Evolutionary conservation across 176 grass and related monocot genomes (phyloP).

Genomic region (Phragmites australis): DNA sequence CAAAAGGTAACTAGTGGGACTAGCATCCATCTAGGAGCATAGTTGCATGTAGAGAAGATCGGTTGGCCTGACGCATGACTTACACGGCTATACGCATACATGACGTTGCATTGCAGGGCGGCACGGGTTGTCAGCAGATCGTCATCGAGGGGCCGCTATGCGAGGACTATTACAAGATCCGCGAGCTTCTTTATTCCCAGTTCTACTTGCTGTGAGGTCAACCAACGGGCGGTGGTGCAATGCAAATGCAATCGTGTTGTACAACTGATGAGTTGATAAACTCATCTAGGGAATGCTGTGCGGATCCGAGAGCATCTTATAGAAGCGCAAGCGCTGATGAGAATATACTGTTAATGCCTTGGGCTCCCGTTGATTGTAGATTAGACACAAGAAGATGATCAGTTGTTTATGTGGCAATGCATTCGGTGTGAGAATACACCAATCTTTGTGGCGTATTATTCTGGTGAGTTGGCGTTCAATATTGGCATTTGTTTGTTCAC

Average conservation of each 20-base stretch:
- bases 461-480: neutral
- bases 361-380: neutral
- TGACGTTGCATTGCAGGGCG: slow-evolving; percentile 48
- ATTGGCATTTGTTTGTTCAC: neutral
- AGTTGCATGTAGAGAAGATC: neutral
- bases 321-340: too few species aligned
- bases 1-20: slow-evolving; percentile 62
- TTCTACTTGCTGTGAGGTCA: slow-evolving; percentile 68
- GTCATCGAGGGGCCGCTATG: slow-evolving; percentile 85
- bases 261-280: slow-evolving; percentile 13
- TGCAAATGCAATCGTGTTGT: neutral
- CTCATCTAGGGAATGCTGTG: neutral
- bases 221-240: neutral
- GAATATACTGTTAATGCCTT: neutral
- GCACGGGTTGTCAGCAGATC: slow-evolving; percentile 74
- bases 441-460: neutral
- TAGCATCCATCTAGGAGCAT: neutral
- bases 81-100: neutral
- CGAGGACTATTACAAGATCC: slow-evolving; percentile 90
- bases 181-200: slow-evolving; percentile 81
- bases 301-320: too few species aligned
- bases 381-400: neutral
- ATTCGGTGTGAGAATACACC: neutral
- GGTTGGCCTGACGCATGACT: neutral
- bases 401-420: neutral